These are phyloP conservation scores for Casaregolazyma suthepensis DNA, from an alignment of 1,139 yeast species.

Conservation along the genomic window DNA sequence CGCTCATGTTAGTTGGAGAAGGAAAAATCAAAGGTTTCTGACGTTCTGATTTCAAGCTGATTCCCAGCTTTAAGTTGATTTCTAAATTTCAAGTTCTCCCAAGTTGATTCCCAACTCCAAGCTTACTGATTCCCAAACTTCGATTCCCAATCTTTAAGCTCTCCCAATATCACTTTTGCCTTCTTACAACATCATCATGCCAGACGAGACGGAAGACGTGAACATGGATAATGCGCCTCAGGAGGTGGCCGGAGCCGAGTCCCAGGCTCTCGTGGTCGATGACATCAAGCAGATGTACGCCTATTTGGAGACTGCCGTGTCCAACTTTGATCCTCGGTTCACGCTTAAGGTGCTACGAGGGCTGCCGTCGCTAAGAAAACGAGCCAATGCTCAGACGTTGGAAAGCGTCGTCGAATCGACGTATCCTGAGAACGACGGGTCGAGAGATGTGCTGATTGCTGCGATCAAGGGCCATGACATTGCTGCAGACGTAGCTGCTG, in stretches of 20 bases:
- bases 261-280: constrained; percentile 15
- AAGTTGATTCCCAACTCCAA: too few relatives aligned
- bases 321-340: constrained; percentile 78
- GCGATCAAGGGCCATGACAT: constrained; percentile 18
- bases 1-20: background rate
- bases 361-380: constrained; percentile 66
- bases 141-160: background rate
- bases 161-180: background rate
- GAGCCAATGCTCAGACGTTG: constrained; percentile 50
- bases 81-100: too few relatives aligned
- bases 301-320: constrained; percentile 63
- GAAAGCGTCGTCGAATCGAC: constrained; percentile 47
- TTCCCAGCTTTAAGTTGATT: too few relatives aligned
- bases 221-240: constrained; percentile 9
- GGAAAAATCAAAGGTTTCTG: background rate
- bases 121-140: background rate
- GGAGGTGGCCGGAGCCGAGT: constrained; percentile 9
- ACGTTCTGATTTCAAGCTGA: too few relatives aligned
- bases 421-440: constrained; percentile 45
- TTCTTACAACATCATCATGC: constrained; percentile 3
- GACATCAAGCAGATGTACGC: constrained; percentile 49
- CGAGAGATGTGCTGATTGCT: constrained; percentile 41
- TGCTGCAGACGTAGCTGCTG: constrained; percentile 4
- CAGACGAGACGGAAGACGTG: constrained; percentile 9
- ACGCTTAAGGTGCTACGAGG: constrained; percentile 82